Base-by-base conservation (phyloP, 2,329 filamentous ascomycete species). In the Tolypocladium endophyticum region DNA sequence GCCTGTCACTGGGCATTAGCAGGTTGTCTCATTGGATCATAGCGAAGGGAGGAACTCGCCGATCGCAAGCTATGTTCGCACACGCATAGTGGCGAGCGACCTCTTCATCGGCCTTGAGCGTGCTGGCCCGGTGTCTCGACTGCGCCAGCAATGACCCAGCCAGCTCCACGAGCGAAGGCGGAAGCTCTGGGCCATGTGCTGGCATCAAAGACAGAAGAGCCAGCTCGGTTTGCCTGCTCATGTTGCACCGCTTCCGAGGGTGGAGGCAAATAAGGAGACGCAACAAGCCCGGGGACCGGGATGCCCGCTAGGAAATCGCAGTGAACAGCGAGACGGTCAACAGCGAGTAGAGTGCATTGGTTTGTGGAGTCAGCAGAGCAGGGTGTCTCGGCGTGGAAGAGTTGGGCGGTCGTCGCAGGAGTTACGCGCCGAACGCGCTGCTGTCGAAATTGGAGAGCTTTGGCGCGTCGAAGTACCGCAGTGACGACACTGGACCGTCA, bases 51-150 rank as follows among this genome's bases (percentile, higher is more conserved):
- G 3, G 3, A 20, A 56, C 66, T 53, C 75, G 90, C 89, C 90
- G 84, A 66, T 93, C 90, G 70, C 92, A 97, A 25, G 94, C 94
- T 61, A 99, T 83, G 73, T 96, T 87, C 18, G 90, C 89, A 71
- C 92, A 96, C 4, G 88, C 89, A 72, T 94, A 94, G 5, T 84
- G 81, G 25, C 92, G 83, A n/a, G 88, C 90, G 64, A 94, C 86
- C 72, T 97, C 92, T 72, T 96, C 92, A 59, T 95, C 90, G 3
- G 86, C 81, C 70, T 92, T 95, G 58, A 97, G 79, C 20, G 83
- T 88, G 68, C 85, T 87, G 56, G 90, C 90, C 67, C 86, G 87
- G 69, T 86, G 85, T 39, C 90, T 85, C 16, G 91, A 95, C 72
- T 94, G 91, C 2, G 89, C 87, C 53, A 95, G 82, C 8, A 96